A percentile compares a stretch with the other conserved stretches of the same genome.
phyloP scores from a whole-genome alignment of 305 asterid species.

The Striga hermonthica region DNA sequence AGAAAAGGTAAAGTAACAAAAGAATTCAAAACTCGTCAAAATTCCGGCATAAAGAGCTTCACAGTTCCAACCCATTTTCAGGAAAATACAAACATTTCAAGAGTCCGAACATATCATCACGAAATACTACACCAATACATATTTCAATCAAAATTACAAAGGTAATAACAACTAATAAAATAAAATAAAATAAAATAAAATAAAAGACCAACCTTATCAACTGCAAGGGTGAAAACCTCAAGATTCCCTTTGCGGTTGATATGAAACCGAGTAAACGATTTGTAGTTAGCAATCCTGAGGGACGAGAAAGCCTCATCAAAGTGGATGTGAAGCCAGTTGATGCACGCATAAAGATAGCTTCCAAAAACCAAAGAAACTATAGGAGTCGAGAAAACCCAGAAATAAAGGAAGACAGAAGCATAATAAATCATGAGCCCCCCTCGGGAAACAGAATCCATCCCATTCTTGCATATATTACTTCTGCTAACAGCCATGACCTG shows the following conservation, averaged over 20 bases:
- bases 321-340: slow-evolving; percentile 96
- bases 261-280: slow-evolving; percentile 91
- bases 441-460: slow-evolving; percentile 83
- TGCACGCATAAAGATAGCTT: slow-evolving; percentile 92
- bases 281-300: slow-evolving; percentile 93
- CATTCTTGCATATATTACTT: slow-evolving; percentile 75
- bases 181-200: not conserved
- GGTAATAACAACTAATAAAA: too few species aligned
- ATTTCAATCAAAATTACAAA: too few species aligned
- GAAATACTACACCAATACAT: too few species aligned
- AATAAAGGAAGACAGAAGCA: slow-evolving; percentile 94
- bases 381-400: slow-evolving; percentile 99
- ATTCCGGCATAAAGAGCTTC: not conserved
- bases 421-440: slow-evolving; percentile 82
- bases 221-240: slow-evolving; percentile 94
- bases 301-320: slow-evolving; percentile 99
- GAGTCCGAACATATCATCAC: too few species aligned
- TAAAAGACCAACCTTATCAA: slow-evolving; percentile 69
- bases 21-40: not conserved
- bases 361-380: slow-evolving; percentile 90
- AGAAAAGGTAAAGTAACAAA: not conserved
- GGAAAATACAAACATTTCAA: too few species aligned
- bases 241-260: slow-evolving; percentile 69
- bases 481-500: slow-evolving; percentile 98
- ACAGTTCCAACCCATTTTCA: too few species aligned